A percentile compares a stretch with the other conserved stretches of the same genome.
Evolutionary conservation across 2,329 filamentous ascomycete species (phyloP).

Genomic region (Colletotrichum tropicale): DNA sequence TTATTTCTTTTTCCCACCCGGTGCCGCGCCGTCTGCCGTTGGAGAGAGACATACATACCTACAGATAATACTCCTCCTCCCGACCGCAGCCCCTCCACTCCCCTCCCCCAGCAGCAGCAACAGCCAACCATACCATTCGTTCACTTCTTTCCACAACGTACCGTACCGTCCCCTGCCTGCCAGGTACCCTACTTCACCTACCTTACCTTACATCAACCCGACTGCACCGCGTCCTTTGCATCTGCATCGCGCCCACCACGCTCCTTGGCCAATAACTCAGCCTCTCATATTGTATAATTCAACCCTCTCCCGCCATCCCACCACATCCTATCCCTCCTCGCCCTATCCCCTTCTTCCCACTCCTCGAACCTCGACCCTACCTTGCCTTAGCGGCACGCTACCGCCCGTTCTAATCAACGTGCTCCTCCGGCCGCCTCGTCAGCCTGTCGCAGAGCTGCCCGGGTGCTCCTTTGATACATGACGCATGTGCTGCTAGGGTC

Average conservation of each 20-base stretch:
- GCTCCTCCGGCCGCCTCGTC: conserved; percentile 9
- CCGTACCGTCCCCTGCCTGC: not conserved
- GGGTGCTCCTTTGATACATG: conserved; percentile 23
- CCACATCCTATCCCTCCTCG: not conserved
- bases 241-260: not conserved
- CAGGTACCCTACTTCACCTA: not conserved
- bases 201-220: not conserved
- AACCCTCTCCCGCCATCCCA: not conserved
- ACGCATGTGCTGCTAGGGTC: conserved; percentile 21
- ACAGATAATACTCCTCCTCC: not conserved
- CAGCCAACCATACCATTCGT: not conserved
- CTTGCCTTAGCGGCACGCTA: conserved; percentile 7
- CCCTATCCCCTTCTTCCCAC: not conserved
- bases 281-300: conserved; percentile 13
- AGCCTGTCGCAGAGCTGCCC: conserved; percentile 21
- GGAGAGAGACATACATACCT: not conserved
- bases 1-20: not conserved
- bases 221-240: conserved; percentile 4
- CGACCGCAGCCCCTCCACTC: not conserved
- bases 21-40: not conserved
- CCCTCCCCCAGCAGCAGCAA: not conserved
- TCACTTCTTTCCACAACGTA: not conserved
- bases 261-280: not conserved
- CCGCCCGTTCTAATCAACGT: conserved; percentile 12
- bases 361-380: not conserved